Base-by-base conservation (phyloP, 2,329 filamentous ascomycete species). In the Penicillium rolfsii region DNA sequence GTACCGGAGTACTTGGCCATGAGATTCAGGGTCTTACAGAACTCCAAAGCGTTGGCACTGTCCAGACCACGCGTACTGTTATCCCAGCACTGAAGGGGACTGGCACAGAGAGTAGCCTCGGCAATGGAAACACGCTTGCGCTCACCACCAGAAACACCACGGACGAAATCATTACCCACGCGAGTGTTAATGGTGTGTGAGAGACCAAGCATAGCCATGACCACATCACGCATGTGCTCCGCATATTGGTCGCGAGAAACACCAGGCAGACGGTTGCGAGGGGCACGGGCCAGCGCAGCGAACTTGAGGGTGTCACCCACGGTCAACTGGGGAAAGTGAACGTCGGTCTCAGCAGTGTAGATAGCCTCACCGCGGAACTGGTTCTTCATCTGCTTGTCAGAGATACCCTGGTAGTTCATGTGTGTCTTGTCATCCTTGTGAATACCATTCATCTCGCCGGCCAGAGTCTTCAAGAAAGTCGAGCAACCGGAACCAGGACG, bases 391-490 rank as follows among this genome's bases (percentile, higher is more conserved):
- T 91, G 65, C 60, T 74, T 71, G 49, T 72, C 71, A 4, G 75
- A 70, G 46, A 77, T 76, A 67, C 78, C 79, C 66, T 95, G 90
- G 73, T 96, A 96, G 79, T 96, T 95, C 75, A 96, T 85, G 60
- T 90, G 85, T 0, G 91, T 89, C 7, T 81, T 77, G 1, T 88
- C 78, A 55, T 91, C 89, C 53, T 95, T 83, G 67, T 85, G 86
- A 70, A 96, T 89, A 64, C 92, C 92, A 66, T 93, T 89, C 62
- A 90, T 91, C 76, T 96, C 91, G 65, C 92, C 91, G 6, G 91
- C 86, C 65, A 96, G 85, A 0, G 91, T 91, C 82, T 96, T 96
- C 65, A 96, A 81, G 66, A 96, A 88, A 2, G 92, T 96, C n/a
- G 90, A 91, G 76, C 93, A 96, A 59, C 80, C 79, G 59, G 76